Evolutionary conservation across 768 basidiomycete genomes (phyloP), one percentile per base, ranked within the genome.

Genomic region (Leucocoprinus sp.): DNA sequence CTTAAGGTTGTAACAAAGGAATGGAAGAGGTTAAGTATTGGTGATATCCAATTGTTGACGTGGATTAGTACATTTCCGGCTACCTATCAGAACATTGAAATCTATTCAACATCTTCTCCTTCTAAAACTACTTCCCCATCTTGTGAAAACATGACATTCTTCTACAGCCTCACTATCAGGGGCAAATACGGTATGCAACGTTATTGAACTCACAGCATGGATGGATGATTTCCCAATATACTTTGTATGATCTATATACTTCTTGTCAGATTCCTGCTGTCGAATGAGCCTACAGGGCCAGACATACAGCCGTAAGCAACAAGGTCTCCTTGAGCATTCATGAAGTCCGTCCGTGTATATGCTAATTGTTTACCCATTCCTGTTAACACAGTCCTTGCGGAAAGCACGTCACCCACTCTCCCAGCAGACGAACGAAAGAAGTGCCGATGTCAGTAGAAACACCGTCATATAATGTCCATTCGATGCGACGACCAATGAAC

Each of bases 401-500:
- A 71, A 11, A 92, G 59, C 9, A 71, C 62, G 50, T 90, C 85
- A 8, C 87, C 89, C 0, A 68, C 64, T 44, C 67, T 71, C n/a
- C 89, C 89, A 4, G 75, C 83, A 15, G 85, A 26, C 79, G 78
- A 47, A 90, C 76, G 51, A 90, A 91, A 1, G 84, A 84, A 0
- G 87, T 75, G 18, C 71, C 80, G 51, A 92, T 78, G 57, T 91
- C 88, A 2, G 86, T 87, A 2, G 85, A 88, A 8, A 91, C 87
- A 12, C 89, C 0, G 89, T 91, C 87, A 89, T 88, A 55, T 67
- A 92, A 7, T 88, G 81, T 2, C 89, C 89, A 51, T 80, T 81
- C 11, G 80, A 75, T 1, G 87, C 84, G 19, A 92, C 76, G n/a
- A 83, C 87, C 14, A 91, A 74, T 1, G 88, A 90, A 3, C 89